These are phyloP conservation scores for Bolboschoenus planiculmis DNA, from an alignment of 176 grass and related monocot species.

Conservation along the genomic window DNA sequence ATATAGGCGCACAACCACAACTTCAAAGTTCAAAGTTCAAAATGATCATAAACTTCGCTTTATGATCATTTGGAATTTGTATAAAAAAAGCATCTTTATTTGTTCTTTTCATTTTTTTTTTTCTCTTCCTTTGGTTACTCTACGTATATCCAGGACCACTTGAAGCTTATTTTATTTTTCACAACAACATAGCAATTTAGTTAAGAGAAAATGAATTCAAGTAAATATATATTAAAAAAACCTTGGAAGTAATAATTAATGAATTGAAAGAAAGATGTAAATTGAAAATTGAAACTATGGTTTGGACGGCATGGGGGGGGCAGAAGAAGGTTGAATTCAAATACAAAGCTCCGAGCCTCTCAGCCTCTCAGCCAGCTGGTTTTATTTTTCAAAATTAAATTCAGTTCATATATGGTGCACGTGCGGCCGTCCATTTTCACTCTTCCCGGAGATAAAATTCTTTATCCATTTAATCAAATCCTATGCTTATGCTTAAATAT, in stretches of 20 bases:
- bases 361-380: neutral
- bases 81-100: neutral
- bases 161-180: neutral
- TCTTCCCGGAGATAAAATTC: neutral
- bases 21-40: too few species aligned
- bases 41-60: neutral
- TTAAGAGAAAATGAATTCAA: neutral
- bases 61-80: neutral
- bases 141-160: neutral
- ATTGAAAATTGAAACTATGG: neutral
- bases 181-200: neutral
- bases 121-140: neutral
- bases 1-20: neutral
- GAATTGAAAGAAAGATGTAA: neutral
- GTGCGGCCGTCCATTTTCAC: neutral
- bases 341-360: neutral
- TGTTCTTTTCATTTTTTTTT: neutral
- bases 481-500: neutral
- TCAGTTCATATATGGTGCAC: neutral
- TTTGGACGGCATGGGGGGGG: neutral
- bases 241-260: neutral
- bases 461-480: conserved; percentile 19
- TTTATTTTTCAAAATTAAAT: neutral
- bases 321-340: neutral
- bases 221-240: neutral